A percentile compares a stretch with the other conserved stretches of the same genome.
These are phyloP conservation scores for Solanum infundibuliforme DNA, from an alignment of 257 asterid species.

Conservation along the genomic window DNA sequence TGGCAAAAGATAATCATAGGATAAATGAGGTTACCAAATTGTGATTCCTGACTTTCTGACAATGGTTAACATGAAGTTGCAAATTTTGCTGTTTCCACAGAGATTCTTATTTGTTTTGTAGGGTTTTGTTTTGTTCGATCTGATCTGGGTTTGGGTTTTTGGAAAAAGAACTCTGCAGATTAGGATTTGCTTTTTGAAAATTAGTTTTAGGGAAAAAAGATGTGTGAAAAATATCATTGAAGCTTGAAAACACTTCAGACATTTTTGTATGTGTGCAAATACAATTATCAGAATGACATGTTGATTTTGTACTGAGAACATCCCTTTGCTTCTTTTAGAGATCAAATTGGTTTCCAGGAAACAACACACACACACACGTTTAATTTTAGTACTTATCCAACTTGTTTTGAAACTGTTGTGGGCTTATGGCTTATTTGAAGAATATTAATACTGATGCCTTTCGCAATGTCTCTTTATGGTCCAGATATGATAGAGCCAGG, in stretches of 20 bases:
- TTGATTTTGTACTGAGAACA: background rate
- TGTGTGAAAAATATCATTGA: background rate
- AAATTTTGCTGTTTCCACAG: background rate
- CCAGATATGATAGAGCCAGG: conserved; percentile 91
- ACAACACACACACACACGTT: background rate
- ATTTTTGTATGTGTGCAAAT: background rate
- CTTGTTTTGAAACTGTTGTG: background rate
- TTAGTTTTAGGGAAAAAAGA: background rate
- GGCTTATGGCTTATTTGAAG: background rate
- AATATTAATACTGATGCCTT: background rate
- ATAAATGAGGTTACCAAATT: background rate
- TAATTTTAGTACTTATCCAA: background rate
- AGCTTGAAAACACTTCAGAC: background rate
- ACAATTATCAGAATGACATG: background rate
- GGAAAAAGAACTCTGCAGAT: background rate
- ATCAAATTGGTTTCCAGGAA: background rate
- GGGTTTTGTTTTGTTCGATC: background rate
- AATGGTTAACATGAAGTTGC: background rate
- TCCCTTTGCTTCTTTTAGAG: background rate
- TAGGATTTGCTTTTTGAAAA: background rate
- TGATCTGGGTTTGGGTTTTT: background rate
- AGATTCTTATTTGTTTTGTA: background rate
- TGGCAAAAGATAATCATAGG: background rate
- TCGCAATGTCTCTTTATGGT: background rate
- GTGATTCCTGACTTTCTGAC: background rate